phyloP scores from a whole-genome alignment of 177 flowering plant genomes.

The Viscum album region DNA sequence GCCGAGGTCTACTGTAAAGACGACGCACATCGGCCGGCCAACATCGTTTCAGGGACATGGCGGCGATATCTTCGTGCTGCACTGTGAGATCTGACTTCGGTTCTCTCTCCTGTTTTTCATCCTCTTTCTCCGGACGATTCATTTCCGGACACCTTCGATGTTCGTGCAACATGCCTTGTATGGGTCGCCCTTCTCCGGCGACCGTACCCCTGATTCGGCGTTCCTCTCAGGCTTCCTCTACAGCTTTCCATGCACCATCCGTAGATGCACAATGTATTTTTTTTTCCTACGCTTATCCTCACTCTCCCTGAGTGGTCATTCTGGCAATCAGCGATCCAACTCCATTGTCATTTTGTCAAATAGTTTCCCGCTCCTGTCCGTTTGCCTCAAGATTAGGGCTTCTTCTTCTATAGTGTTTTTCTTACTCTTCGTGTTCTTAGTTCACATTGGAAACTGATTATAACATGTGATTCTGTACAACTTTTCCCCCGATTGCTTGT shows the following conservation, averaged over 20 bases:
- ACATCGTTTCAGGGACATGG: too few species aligned
- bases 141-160: slow-evolving; percentile 2
- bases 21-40: too few species aligned
- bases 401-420: neutral
- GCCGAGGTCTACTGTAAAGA: too few species aligned
- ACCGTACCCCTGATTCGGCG: slow-evolving; percentile 14
- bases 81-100: slow-evolving; percentile 20
- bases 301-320: neutral
- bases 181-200: slow-evolving; percentile 15
- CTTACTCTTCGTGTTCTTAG: neutral
- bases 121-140: slow-evolving; percentile 22
- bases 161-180: slow-evolving; percentile 16
- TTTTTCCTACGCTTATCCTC: neutral
- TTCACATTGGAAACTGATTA: too few species aligned
- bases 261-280: slow-evolving; percentile 32
- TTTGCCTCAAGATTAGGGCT: neutral
- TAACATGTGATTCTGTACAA: too few species aligned
- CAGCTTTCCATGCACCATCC: slow-evolving; percentile 27
- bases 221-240: slow-evolving; percentile 40
- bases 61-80: slow-evolving; percentile 31
- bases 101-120: slow-evolving; percentile 20
- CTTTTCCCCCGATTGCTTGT: too few species aligned
- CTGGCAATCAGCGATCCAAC: neutral
- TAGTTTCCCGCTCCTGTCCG: neutral
- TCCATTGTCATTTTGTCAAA: neutral